Evolutionary conservation across 164 flowering plant species (phyloP).

Genomic region (Dillenia turbinata): DNA sequence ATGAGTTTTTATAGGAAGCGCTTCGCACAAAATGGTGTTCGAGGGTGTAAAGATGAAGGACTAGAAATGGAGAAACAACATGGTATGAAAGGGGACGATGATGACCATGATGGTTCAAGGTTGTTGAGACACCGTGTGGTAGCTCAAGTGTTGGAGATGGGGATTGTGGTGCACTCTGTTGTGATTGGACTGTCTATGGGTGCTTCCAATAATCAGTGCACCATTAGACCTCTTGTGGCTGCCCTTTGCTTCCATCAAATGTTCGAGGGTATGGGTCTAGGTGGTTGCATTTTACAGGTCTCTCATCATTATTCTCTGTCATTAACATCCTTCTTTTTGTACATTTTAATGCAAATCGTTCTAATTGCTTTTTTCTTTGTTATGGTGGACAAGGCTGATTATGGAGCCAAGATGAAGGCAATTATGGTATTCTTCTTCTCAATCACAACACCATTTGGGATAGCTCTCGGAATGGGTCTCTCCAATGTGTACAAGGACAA

Average conservation of each 20-base stretch:
- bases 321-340: not conserved
- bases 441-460: conserved; percentile 16
- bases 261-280: conserved; percentile 13
- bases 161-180: conserved; percentile 13
- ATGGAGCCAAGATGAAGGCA: not conserved
- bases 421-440: conserved; percentile 21
- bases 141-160: conserved; percentile 13
- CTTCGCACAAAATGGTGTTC: not conserved
- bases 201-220: conserved; percentile 9
- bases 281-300: conserved; percentile 4
- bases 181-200: conserved; percentile 15
- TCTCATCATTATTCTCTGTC: not conserved
- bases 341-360: not conserved
- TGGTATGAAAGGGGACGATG: not conserved
- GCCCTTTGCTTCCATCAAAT: conserved; percentile 13
- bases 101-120: not conserved
- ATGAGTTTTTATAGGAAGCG: conserved; percentile 1
- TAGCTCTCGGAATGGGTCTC: conserved; percentile 9
- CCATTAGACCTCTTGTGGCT: conserved; percentile 10
- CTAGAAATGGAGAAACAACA: not conserved
- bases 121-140: conserved; percentile 13
- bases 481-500: conserved; percentile 13
- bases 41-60: not conserved
- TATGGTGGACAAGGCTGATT: conserved; percentile 9
- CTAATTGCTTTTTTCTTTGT: not conserved